Percentiles rank a stretch among this genome's conserved stretches.
Conservation (phyloP, 805 yeast species). For the Candida koratica region DNA sequence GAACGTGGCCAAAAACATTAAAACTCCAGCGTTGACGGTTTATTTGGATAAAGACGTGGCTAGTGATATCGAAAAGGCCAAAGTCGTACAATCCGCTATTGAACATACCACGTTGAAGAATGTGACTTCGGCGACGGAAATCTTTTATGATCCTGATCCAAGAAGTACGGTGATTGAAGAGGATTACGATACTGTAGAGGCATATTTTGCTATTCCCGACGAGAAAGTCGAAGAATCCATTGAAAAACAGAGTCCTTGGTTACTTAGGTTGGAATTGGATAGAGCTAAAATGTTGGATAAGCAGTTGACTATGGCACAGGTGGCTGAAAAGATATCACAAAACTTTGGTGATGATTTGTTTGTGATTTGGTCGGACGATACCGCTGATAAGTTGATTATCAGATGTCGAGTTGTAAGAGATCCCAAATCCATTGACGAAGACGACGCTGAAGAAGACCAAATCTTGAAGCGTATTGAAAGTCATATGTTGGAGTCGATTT, state of each 20-base stretch:
- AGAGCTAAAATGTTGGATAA: slow-evolving; percentile 99
- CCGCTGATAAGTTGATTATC: slow-evolving; percentile 91
- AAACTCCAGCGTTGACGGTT: slow-evolving; percentile 99
- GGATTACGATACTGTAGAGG: slow-evolving; percentile 95
- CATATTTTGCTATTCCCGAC: slow-evolving; percentile 96
- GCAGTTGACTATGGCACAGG: slow-evolving; percentile 96
- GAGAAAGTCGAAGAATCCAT: slow-evolving; percentile 92
- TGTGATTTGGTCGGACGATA: slow-evolving; percentile 99
- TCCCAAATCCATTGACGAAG: slow-evolving; percentile 89
- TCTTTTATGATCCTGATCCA: slow-evolving; percentile 97
- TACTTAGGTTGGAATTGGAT: slow-evolving; percentile 91
- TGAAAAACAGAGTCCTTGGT: slow-evolving; percentile 97
- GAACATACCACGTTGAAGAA: slow-evolving; percentile 94
- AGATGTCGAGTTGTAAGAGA: slow-evolving; percentile 99
- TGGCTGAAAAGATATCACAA: slow-evolving; percentile 90
- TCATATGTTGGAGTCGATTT: slow-evolving; percentile 92
- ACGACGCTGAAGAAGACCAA: slow-evolving; percentile 96
- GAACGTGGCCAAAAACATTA: slow-evolving; percentile 96
- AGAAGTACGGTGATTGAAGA: slow-evolving; percentile 94
- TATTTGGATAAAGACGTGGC: slow-evolving; percentile 79
- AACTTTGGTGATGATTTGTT: slow-evolving; percentile 92
- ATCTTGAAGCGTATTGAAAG: slow-evolving; percentile 91
- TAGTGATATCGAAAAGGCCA: slow-evolving; percentile 87
- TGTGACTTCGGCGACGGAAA: slow-evolving; percentile 96
- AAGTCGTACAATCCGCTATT: slow-evolving; percentile 91